These are phyloP conservation scores for Colletotrichum acutatum DNA, from an alignment of 2,329 filamentous ascomycete species.

Conservation along the genomic window DNA sequence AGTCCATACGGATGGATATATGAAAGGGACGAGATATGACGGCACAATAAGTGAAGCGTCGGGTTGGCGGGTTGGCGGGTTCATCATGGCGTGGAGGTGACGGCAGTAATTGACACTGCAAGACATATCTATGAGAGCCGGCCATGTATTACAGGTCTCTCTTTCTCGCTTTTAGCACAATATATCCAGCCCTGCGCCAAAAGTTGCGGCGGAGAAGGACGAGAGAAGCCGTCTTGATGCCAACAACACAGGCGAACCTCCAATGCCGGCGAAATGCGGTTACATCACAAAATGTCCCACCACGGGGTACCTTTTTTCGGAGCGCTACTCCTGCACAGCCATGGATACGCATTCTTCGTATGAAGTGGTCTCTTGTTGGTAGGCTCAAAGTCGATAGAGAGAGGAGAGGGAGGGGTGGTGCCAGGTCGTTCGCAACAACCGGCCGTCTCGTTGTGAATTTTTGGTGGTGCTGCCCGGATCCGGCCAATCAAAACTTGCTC, in stretches of 20 bases:
- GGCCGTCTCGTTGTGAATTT: conserved; percentile 32
- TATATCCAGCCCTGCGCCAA: not conserved
- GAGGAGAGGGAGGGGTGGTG: conserved; percentile 1
- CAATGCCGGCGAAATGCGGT: not conserved
- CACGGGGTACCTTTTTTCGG: not conserved
- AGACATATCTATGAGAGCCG: not conserved
- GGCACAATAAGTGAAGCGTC: conserved; percentile 1
- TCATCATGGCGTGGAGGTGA: not conserved
- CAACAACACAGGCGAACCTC: not conserved
- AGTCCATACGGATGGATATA: not conserved
- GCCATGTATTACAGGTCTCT: not conserved
- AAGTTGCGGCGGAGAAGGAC: not conserved
- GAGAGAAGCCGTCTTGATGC: not conserved
- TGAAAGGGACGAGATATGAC: not conserved
- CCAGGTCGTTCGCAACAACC: conserved; percentile 25
- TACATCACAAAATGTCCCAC: conserved; percentile 17
- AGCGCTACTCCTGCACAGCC: conserved; percentile 23
- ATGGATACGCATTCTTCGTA: conserved; percentile 34
- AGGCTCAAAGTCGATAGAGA: too few species aligned
- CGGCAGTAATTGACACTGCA: not conserved
- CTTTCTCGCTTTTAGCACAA: not conserved
- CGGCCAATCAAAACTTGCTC: conserved; percentile 61
- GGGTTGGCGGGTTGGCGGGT: not conserved
- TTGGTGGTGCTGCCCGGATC: conserved; percentile 19
- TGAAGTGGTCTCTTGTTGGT: not conserved